Evolutionary conservation across 805 yeast genomes (phyloP), one percentile per base, ranked within the genome.

Genomic region (Yamadazyma philogaea): DNA sequence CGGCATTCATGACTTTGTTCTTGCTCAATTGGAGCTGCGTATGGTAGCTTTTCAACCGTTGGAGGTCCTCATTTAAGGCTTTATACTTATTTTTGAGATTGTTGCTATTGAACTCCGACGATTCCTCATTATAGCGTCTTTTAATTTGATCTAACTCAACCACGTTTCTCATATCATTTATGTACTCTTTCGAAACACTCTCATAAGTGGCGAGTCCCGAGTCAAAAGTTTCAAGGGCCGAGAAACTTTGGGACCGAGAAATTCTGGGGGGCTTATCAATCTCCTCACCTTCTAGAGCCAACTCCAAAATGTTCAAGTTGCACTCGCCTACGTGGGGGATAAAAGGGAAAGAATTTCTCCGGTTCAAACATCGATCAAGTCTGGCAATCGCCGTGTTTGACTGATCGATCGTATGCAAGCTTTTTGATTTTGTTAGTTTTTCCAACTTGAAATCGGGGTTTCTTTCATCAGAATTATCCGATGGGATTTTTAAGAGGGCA

Each of bases 331-430:
- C 18, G 3, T 15, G 15, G 3, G 27, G 16, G 17, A 32, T 18
- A 16, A 48, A 52, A 1, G 74, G 73, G 34, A 27, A 66, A 1
- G 74, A 67, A 42, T 57, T 64, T 39, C 75, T 55, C 24, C 75
- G 46, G 42, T 60, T 61, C 48, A 65, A 52, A 10, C 34, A 26
- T 14, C 26, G 16, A 28, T 37, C 27, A 17, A 42, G 38, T 34
- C 21, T 27, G n/a, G 12, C 12, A 11, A 36, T 27, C 11, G 28
- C 17, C 16, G 17, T 34, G 4, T 39, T 15, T 10, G 35, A 12
- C 3, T 30, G 27, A 4, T 28, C 18, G 7, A 21, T 10, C 12
- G 26, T 11, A 6, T 34, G 18, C 10, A 10, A 16, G 10, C 24
- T 22, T 15, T 39, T 33, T 4, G 40, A 24, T 15, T 17, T 32